Percentiles rank a stretch among this genome's conserved stretches.
phyloP scores from a whole-genome alignment of 257 asterid species.

The Scutellaria minor region DNA sequence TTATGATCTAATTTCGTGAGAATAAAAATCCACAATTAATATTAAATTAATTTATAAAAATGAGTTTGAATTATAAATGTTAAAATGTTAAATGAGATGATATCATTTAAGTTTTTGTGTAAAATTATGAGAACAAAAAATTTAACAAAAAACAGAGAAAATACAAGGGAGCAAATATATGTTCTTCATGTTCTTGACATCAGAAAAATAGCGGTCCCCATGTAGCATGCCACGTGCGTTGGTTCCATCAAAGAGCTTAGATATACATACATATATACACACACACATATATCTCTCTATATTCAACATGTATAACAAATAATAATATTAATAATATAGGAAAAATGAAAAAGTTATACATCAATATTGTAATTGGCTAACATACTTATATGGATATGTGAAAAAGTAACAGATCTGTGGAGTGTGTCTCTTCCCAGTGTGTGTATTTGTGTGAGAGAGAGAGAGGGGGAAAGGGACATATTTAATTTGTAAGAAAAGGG shows the following conservation, averaged over 20 bases:
- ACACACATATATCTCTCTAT: no score
- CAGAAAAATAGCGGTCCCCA: constrained; percentile 24
- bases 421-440: not conserved
- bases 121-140: no score
- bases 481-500: constrained; percentile 34
- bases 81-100: not conserved
- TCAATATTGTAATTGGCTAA: not conserved
- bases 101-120: not conserved
- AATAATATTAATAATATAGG: no score
- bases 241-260: constrained; percentile 33
- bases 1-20: no score
- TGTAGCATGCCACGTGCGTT: constrained; percentile 36
- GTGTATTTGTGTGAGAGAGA: constrained; percentile 33
- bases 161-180: not conserved
- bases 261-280: not conserved
- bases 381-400: constrained; percentile 1
- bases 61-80: no score
- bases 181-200: not conserved
- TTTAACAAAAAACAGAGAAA: not conserved
- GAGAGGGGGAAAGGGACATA: constrained; percentile 27
- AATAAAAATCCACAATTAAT: no score
- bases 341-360: not conserved
- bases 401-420: constrained; percentile 1
- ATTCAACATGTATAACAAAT: no score
- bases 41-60: no score